phyloP scores from a whole-genome alignment of 1,284 basidiomycete species.

The Puccinia brachypodii region DNA sequence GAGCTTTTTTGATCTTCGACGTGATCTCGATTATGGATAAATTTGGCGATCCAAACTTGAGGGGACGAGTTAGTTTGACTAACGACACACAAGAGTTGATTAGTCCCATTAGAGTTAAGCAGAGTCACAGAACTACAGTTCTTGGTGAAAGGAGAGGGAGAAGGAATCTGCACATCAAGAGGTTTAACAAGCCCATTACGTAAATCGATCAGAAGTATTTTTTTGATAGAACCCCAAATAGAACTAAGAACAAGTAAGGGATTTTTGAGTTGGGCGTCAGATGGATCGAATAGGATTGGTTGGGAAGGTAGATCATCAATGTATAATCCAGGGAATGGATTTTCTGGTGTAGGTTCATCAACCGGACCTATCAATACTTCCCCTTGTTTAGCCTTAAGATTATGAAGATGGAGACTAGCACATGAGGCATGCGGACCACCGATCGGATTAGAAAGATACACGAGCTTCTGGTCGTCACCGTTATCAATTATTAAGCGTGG shows the following conservation, averaged over 20 bases:
- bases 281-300: slow-evolving; percentile 60
- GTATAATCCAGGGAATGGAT: slow-evolving; percentile 68
- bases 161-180: no score
- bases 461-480: slow-evolving; percentile 57
- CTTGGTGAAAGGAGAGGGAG: neutral
- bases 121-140: slow-evolving; percentile 20
- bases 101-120: neutral
- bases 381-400: slow-evolving; percentile 12
- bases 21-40: no score
- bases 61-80: slow-evolving; percentile 23
- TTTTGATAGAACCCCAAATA: slow-evolving; percentile 63
- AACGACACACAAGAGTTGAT: neutral
- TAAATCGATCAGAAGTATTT: slow-evolving; percentile 61
- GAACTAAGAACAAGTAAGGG: slow-evolving; percentile 61
- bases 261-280: slow-evolving; percentile 50
- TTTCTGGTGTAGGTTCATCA: slow-evolving; percentile 55
- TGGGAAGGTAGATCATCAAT: slow-evolving; percentile 61
- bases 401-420: slow-evolving; percentile 60
- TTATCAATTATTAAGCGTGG: slow-evolving; percentile 64
- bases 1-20: no score
- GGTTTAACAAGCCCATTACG: slow-evolving; percentile 58
- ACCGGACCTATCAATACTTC: slow-evolving; percentile 60
- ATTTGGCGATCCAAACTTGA: slow-evolving; percentile 13
- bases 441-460: slow-evolving; percentile 64
- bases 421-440: slow-evolving; percentile 68